Evolutionary conservation across 2,329 filamentous ascomycete species (phyloP).

Genomic region (Scopulariopsis brevicaulis): DNA sequence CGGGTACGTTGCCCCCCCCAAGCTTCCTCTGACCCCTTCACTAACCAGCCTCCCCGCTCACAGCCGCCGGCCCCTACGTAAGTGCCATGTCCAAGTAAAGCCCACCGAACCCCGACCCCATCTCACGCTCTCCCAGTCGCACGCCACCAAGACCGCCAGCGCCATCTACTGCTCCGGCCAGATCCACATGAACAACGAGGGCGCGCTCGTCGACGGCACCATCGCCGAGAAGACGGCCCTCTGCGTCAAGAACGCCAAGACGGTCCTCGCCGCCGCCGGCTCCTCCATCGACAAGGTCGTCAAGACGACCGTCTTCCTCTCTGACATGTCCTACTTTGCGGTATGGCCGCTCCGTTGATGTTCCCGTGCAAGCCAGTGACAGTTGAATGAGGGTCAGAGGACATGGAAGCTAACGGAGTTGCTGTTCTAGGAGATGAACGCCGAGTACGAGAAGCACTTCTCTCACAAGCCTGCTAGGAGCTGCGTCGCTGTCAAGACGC

Average conservation of each 20-base stretch:
- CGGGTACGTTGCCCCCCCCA: constrained; percentile 30
- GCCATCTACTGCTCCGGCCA: constrained; percentile 60
- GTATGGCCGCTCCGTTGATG: constrained; percentile 21
- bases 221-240: constrained; percentile 52
- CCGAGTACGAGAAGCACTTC: constrained; percentile 75
- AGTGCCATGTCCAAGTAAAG: constrained; percentile 13
- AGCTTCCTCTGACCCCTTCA: not conserved
- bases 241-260: constrained; percentile 67
- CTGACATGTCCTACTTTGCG: constrained; percentile 81
- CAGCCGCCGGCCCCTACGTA: constrained; percentile 55
- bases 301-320: constrained; percentile 86
- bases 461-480: constrained; percentile 75
- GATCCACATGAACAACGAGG: constrained; percentile 55
- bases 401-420: not conserved
- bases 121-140: constrained; percentile 32
- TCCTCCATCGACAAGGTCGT: constrained; percentile 70
- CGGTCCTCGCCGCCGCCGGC: constrained; percentile 72
- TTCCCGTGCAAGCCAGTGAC: not conserved
- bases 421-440: constrained; percentile 57
- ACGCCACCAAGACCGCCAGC: constrained; percentile 53
- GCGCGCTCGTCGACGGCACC: constrained; percentile 43
- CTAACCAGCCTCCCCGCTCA: not conserved
- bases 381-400: not conserved
- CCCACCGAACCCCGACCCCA: not conserved
- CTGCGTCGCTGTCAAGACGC: constrained; percentile 81